Base-by-base conservation (phyloP, 345 rosid species). In the Citrus glauca region DNA sequence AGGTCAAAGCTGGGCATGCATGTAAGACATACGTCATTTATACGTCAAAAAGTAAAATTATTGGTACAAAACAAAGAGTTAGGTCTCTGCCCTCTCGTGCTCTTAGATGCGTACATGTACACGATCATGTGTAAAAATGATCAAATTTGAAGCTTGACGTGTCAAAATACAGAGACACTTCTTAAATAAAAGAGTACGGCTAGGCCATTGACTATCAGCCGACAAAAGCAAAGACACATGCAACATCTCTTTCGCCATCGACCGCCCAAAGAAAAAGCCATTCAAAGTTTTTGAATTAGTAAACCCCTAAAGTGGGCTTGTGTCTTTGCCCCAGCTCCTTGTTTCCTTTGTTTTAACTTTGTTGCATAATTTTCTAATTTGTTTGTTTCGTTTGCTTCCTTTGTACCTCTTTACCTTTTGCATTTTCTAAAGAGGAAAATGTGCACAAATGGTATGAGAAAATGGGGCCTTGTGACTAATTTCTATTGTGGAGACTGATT, bases 221-320 rank as follows among this genome's bases (percentile, higher is more conserved):
- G 84, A 67, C 87, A 63, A 70, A 10, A 24, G 30, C 16, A 1
- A 16, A 66, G 71, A 56, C 37, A 69, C 40, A 27, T 53, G 7
- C 22, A 28, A 71, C 63, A 9, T 78, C 73, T 59, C 76, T 75
- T 63, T 82, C 74, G 38, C n/a, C 50, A 75, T 83, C 84, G 80
- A 80, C 91, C 91, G 91, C 32, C 91, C 91, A 86, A 83, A 85
- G 91, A 86, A 83, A 82, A 80, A 33, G 33, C 60, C n/a, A 37
- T 69, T 27, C 33, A 8, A 65, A 53, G 50, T n/a, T 50, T 71
- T 79, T 79, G 79, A 84, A 87, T 50, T n/a, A 73, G 73, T 73
- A 55, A 42, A 74, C 77, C 63, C 74, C 9, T 38, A 78, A 84
- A 81, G 85, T 61, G 82, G 40, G 55, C 45, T 82, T 38, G 4